phyloP scores from a whole-genome alignment of 371 early-diverging fungal genomes.

The Blastocladiella emersonii region DNA sequence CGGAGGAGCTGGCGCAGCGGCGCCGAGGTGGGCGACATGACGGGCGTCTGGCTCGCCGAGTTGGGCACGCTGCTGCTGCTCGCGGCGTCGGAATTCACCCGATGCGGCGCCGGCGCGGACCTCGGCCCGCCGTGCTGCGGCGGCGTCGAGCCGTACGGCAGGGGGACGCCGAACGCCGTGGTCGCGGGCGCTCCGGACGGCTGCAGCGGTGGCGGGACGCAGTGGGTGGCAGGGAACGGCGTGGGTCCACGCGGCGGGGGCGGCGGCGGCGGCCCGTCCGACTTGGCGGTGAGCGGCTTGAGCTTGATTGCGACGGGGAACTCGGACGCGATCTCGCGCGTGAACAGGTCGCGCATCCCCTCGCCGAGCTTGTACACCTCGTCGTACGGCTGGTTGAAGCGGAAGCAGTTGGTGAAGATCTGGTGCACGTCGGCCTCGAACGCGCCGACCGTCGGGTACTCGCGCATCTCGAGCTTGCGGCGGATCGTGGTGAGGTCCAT shows the following conservation, averaged over 20 bases:
- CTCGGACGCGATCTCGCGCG: constrained; percentile 33
- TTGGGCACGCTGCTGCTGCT: too few relatives aligned
- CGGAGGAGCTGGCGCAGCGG: too few relatives aligned
- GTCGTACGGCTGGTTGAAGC: constrained; percentile 78
- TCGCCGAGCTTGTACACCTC: constrained; percentile 78
- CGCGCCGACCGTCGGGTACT: constrained; percentile 53
- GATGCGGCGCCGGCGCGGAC: neutral
- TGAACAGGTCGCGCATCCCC: constrained; percentile 65
- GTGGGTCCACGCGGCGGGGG: constrained; percentile 13
- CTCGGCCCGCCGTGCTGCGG: too few relatives aligned
- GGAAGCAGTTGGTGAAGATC: constrained; percentile 86
- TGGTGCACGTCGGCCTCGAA: constrained; percentile 77
- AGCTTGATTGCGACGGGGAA: neutral
- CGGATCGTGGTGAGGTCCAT: constrained; percentile 96
- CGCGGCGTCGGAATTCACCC: too few relatives aligned
- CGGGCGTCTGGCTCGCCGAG: too few relatives aligned
- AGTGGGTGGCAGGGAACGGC: too few relatives aligned
- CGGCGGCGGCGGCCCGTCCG: constrained; percentile 38
- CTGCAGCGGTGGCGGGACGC: neutral
- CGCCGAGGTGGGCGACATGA: too few relatives aligned
- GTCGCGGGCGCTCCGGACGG: neutral
- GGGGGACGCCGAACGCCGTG: too few relatives aligned
- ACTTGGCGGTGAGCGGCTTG: constrained; percentile 49
- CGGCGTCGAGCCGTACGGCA: too few relatives aligned
- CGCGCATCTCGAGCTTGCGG: constrained; percentile 60